Base-by-base conservation (phyloP, 441 rosid genomes). In the Syzygium syzygioides region DNA sequence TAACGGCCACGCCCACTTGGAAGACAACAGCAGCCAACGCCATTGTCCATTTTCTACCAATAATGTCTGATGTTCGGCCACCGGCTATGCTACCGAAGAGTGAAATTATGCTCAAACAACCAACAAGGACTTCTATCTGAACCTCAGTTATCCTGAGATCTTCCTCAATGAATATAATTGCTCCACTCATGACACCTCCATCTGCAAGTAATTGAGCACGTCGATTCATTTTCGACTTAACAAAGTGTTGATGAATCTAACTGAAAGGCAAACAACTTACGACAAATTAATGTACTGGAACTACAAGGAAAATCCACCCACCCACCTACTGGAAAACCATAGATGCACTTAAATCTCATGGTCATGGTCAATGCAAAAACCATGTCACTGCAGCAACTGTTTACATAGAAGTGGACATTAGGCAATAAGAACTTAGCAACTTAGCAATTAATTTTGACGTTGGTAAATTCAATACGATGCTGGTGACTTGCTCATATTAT, bases 111-210 rank as follows among this genome's bases (percentile, higher is more conserved):
- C 96, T 97, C 93, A 97, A 92, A 88, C 93, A 90, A 55, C 99
- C 99, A 23, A 97, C 93, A 37, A 97, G 96, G 55, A 96, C 93
- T 90, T 97, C 99, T 85, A 92, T 93, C 86, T 96, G 98, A 25
- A 96, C 96, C 93, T 95, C 96, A 26, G 94, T 94, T 55, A 95
- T 96, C 25, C 94, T 93, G 60, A 97, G 92, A 90, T 97, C 98
- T 90, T 97, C 93, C 87, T 95, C 94, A 86, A 97, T 97, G 91
- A 96, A 97, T 90, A 95, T 91, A 90, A 97, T 94, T 87, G 99
- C 99, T 91, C 99, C 98, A 88, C 99, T 97, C 98, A 96, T 96
- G 53, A 96, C 99, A 57, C 98, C 99, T n/a, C 96, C 98, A 96
- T 97, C 98, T 97, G 96, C 90, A 85, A 28, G 90, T 86, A 4